These are phyloP conservation scores for Monilinia vaccinii-corymbosi DNA, from an alignment of 2,329 filamentous ascomycete genomes.

Conservation along the genomic window DNA sequence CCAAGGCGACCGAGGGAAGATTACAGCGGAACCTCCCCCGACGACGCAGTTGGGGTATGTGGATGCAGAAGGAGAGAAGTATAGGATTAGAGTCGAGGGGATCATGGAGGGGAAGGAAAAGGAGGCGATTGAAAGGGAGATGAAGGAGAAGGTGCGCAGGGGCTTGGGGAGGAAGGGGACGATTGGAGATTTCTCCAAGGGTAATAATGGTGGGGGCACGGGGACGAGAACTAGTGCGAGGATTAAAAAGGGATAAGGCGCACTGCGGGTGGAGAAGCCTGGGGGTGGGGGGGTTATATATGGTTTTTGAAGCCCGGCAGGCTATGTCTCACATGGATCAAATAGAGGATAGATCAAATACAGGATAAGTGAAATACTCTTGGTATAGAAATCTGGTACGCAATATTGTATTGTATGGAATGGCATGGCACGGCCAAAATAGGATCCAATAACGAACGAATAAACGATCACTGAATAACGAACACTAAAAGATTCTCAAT, in stretches of 20 bases:
- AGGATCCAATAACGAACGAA: too few species aligned
- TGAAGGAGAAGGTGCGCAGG: constrained; percentile 14
- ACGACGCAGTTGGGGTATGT: constrained; percentile 27
- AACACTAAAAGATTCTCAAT: too few species aligned
- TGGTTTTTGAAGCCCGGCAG: background rate
- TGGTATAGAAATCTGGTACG: too few species aligned
- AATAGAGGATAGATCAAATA: too few species aligned
- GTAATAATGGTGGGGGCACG: background rate
- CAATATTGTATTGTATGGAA: too few species aligned
- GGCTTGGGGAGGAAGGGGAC: background rate
- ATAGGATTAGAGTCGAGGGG: constrained; percentile 24
- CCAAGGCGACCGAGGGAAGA: background rate
- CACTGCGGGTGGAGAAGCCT: too few species aligned
- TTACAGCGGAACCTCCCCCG: background rate
- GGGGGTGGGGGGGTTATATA: too few species aligned
- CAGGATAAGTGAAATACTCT: too few species aligned
- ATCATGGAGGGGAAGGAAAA: constrained; percentile 27
- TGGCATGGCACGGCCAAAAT: too few species aligned
- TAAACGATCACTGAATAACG: too few species aligned
- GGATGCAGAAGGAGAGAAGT: constrained; percentile 26
- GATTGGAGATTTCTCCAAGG: background rate
- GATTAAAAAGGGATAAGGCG: background rate
- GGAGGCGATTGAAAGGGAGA: constrained; percentile 8
- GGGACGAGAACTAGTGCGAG: background rate
- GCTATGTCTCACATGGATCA: too few species aligned